Evolutionary conservation across 495 filamentous ascomycete genomes (phyloP), one percentile per base, ranked within the genome.

Genomic region (Podospora australis): DNA sequence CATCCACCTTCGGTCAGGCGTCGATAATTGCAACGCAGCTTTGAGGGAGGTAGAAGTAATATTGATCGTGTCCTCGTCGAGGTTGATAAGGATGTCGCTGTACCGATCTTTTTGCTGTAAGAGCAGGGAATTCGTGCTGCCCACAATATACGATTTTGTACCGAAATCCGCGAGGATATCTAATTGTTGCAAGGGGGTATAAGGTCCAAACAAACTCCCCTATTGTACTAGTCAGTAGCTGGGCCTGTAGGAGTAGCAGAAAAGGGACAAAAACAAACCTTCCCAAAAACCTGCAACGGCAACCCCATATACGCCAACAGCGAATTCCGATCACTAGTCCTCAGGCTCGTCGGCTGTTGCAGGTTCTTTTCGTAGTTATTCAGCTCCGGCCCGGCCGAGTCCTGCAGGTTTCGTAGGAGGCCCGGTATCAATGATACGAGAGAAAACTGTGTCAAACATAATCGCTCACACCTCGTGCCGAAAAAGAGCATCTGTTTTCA

Each of bases 401-500:
- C 92, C 69, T 90, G 79, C 10, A 98, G 75, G 52, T 80, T 83
- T 48, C 88, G 78, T 52, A 97, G 78, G 22, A 98, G 77, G 21
- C 89, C 89, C 22, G 92, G 92, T 64, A 98, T 90, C 53, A 98
- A 70, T 25, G 92, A 96, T 42, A 98, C 81, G 4, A 98, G 75
- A 3, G 91, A 90, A 65, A 97, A 98, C 60, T 98, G 92, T 64
- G 95, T 89, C 88, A 97, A 91, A 78, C 92, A 98, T 42, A 98
- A 68, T 26, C 86, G 78, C 63, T 98, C 92, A 63, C 92, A 97
- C 48, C 90, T 81, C 9, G 90, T 86, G 34, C 92, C 94, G 58
- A 97, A 98, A 71, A 98, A 97, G 28, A 98, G 82, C 90, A 97
- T 98, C 91, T 96, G 57, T 21, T 20, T 35, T 11, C 40, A 30